Percentiles rank a stretch among this genome's conserved stretches.
Evolutionary conservation across 2,329 filamentous ascomycete species (phyloP).

Genomic region (Neopestalotiopsis rosae): DNA sequence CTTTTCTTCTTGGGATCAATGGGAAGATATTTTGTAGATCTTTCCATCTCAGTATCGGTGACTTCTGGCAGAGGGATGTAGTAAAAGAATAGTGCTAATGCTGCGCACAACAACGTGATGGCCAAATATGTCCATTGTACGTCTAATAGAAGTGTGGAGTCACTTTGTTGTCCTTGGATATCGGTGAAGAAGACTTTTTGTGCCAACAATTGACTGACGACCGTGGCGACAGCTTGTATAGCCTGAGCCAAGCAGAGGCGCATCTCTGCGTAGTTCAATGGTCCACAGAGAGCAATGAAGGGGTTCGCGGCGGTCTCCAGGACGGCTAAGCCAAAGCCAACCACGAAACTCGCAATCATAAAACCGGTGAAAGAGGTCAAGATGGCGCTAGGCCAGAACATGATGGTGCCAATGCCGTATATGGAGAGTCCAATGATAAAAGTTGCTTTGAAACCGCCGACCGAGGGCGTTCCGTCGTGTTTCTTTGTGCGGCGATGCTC

Average conservation of each 20-base stretch:
- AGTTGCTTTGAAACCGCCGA: constrained; percentile 77
- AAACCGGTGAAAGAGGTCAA: constrained; percentile 79
- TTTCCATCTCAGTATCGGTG: constrained; percentile 59
- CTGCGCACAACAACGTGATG: constrained; percentile 75
- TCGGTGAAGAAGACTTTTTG: constrained; percentile 75
- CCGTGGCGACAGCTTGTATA: constrained; percentile 76
- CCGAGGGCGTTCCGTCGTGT: constrained; percentile 40
- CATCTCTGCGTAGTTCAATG: constrained; percentile 73
- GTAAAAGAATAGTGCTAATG: constrained; percentile 71
- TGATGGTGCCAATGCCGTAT: constrained; percentile 78
- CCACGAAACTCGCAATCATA: constrained; percentile 74
- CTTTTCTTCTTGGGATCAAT: constrained; percentile 55
- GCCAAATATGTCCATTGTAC: constrained; percentile 89
- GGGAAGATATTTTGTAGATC: constrained; percentile 51
- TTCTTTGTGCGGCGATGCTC: constrained; percentile 56
- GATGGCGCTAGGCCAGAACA: constrained; percentile 84
- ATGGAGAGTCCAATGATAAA: constrained; percentile 80
- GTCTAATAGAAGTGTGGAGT: constrained; percentile 64
- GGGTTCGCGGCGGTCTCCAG: constrained; percentile 84
- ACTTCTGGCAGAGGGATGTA: constrained; percentile 71
- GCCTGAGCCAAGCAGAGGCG: constrained; percentile 78
- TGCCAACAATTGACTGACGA: constrained; percentile 75
- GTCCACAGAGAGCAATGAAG: constrained; percentile 74
- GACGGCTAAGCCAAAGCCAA: constrained; percentile 77
- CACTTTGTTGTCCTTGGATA: constrained; percentile 46